Evolutionary conservation across 148 eudicot species (phyloP).

Genomic region (Rhododendron mucronatum): DNA sequence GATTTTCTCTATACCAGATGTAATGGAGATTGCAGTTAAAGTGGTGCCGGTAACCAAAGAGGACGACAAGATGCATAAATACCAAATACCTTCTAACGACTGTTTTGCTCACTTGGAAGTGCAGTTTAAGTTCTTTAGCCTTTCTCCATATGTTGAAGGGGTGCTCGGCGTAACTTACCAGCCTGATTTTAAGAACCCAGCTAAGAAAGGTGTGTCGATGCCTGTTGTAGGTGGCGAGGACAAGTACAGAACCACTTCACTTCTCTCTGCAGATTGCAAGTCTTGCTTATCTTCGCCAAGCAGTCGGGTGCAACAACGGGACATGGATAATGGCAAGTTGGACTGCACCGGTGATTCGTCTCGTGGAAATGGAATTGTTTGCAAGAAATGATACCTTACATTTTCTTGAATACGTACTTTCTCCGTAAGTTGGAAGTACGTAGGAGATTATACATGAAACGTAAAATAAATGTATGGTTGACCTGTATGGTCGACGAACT

Average conservation of each 20-base stretch:
- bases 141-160: slow-evolving; percentile 20
- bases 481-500: background rate
- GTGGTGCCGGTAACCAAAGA: slow-evolving; percentile 19
- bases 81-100: slow-evolving; percentile 6
- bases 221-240: slow-evolving; percentile 64
- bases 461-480: background rate
- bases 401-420: background rate
- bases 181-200: slow-evolving; percentile 27
- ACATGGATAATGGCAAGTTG: slow-evolving; percentile 25
- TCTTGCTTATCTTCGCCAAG: slow-evolving; percentile 32
- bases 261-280: slow-evolving; percentile 41
- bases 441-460: background rate
- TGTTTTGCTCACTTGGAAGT: slow-evolving; percentile 26
- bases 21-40: slow-evolving; percentile 8
- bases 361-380: slow-evolving; percentile 36
- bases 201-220: slow-evolving; percentile 59
- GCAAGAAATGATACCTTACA: slow-evolving; percentile 30
- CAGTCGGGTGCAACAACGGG: slow-evolving; percentile 5
- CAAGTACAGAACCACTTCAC: slow-evolving; percentile 41
- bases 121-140: slow-evolving; percentile 19
- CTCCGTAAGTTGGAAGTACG: background rate
- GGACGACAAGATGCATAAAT: slow-evolving; percentile 14
- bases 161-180: slow-evolving; percentile 23
- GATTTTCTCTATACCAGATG: background rate
- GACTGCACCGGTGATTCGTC: slow-evolving; percentile 28